Percentiles rank a stretch among this genome's conserved stretches.
Evolutionary conservation across 306 rosid genomes (phyloP).

Genomic region (Pyrus pyrifolia): DNA sequence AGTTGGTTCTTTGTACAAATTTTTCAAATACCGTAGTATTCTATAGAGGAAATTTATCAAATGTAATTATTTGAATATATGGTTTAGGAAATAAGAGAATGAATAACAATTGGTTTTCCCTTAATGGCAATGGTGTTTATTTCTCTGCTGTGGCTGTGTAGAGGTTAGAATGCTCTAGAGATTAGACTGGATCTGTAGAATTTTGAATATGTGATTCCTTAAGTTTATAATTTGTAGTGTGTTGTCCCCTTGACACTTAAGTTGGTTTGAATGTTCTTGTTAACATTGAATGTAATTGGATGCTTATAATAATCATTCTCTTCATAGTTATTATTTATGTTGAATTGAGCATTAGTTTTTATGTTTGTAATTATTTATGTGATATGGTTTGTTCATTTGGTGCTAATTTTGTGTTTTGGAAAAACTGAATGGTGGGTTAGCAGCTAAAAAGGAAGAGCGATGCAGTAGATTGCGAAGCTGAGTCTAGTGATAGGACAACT

Average conservation of each 20-base stretch:
- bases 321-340: neutral
- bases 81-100: neutral
- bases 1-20: neutral
- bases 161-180: neutral
- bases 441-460: slow-evolving; percentile 77
- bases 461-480: slow-evolving; percentile 50
- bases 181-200: neutral
- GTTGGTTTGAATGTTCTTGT: neutral
- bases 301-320: neutral
- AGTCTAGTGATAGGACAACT: slow-evolving; percentile 48
- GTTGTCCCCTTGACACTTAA: neutral
- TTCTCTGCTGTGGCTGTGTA: neutral
- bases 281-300: neutral
- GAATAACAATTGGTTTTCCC: neutral
- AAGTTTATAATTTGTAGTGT: neutral
- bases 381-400: slow-evolving; percentile 4
- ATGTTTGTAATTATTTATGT: neutral
- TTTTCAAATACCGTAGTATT: neutral
- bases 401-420: slow-evolving; percentile 9
- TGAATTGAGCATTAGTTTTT: slow-evolving; percentile 1
- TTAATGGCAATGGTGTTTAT: neutral
- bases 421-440: slow-evolving; percentile 28
- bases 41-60: neutral
- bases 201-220: neutral
- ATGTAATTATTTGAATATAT: neutral